Percentiles rank a stretch among this genome's conserved stretches.
Evolutionary conservation across 805 yeast genomes (phyloP).

Genomic region (Helenozyma baotianmanensis): DNA sequence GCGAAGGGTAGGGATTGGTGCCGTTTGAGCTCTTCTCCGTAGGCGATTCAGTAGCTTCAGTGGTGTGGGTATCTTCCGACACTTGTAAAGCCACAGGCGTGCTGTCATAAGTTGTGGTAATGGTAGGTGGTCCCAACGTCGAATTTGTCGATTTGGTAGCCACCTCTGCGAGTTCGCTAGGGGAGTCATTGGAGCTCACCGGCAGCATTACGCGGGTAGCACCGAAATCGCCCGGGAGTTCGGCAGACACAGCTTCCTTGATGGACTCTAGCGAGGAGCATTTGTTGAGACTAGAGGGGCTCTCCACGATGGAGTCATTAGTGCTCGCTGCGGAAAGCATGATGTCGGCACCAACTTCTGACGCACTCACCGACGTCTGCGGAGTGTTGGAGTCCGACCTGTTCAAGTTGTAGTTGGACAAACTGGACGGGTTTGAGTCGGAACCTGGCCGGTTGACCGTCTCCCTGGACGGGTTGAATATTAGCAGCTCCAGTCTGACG

Average conservation of each 20-base stretch:
- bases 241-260: slow-evolving; percentile 5
- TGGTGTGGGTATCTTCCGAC: too few species aligned
- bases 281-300: slow-evolving; percentile 6
- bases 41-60: too few species aligned
- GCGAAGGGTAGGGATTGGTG: too few species aligned
- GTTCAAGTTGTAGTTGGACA: slow-evolving; percentile 20
- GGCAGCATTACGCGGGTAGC: too few species aligned
- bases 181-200: too few species aligned
- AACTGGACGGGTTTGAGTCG: slow-evolving; percentile 20
- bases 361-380: slow-evolving; percentile 24
- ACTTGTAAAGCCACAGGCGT: too few species aligned
- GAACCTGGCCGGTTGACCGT: neutral
- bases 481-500: slow-evolving; percentile 13
- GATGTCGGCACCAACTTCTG: slow-evolving; percentile 8
- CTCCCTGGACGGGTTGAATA: neutral
- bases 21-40: too few species aligned
- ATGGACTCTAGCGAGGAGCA: slow-evolving; percentile 9
- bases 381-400: slow-evolving; percentile 28
- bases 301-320: slow-evolving; percentile 7
- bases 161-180: too few species aligned
- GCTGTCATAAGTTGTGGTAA: too few species aligned
- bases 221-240: too few species aligned
- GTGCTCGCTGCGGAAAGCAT: slow-evolving; percentile 5
- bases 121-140: too few species aligned
- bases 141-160: too few species aligned